These are phyloP conservation scores for Cephaloascus albidus DNA, from an alignment of 805 yeast genomes.

Conservation along the genomic window DNA sequence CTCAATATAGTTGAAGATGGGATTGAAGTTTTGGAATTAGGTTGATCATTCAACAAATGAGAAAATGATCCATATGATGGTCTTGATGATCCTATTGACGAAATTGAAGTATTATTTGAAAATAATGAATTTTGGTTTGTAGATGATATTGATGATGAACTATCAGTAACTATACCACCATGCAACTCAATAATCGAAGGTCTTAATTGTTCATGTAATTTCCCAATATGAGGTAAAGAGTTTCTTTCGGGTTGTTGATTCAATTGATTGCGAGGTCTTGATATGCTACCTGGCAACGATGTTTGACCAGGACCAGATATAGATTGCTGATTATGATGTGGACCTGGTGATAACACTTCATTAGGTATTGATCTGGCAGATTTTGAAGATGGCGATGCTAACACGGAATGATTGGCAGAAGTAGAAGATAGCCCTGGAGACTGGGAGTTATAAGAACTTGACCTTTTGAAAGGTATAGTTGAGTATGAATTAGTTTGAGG, in stretches of 20 bases:
- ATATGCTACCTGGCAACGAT: slow-evolving; percentile 9
- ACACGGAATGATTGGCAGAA: slow-evolving; percentile 2
- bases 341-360: too few relatives aligned
- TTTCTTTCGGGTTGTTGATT: slow-evolving; percentile 6
- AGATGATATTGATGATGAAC: slow-evolving; percentile 4
- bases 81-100: slow-evolving; percentile 15
- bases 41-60: slow-evolving; percentile 4
- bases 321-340: background rate
- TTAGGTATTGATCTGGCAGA: background rate
- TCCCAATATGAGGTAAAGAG: slow-evolving; percentile 10
- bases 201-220: slow-evolving; percentile 19
- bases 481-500: background rate
- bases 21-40: background rate
- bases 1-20: background rate
- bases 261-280: slow-evolving; percentile 4
- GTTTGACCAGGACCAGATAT: slow-evolving; percentile 2
- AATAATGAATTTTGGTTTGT: slow-evolving; percentile 17
- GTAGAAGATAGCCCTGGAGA: slow-evolving; percentile 2
- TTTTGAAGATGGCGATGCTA: slow-evolving; percentile 1
- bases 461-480: background rate
- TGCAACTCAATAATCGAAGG: slow-evolving; percentile 27
- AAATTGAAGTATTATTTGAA: slow-evolving; percentile 24
- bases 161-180: slow-evolving; percentile 5
- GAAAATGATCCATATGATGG: slow-evolving; percentile 20
- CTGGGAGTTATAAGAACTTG: background rate